phyloP scores from a whole-genome alignment of 2,329 filamentous ascomycete species.

The Sporothrix schenckii region DNA sequence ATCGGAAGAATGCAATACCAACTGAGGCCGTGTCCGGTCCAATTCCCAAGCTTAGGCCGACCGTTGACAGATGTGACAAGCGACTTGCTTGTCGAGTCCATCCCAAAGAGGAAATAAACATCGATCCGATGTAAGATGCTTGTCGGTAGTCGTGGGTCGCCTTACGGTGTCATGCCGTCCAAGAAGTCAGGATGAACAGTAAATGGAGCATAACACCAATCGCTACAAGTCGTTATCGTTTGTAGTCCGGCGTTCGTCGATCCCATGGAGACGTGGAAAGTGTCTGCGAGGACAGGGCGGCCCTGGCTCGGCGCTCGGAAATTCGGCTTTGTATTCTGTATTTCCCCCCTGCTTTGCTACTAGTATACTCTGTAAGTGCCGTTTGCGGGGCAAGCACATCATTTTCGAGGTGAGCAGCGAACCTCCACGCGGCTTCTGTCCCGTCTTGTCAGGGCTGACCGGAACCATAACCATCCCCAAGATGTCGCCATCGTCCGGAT shows the following conservation, averaged over 20 bases:
- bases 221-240: not conserved
- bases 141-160: not conserved
- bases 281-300: too few relatives aligned
- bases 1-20: not conserved
- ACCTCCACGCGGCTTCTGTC: not conserved
- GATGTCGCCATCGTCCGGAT: constrained; percentile 18
- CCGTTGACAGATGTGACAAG: not conserved
- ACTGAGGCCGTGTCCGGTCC: not conserved
- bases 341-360: not conserved
- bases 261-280: too few relatives aligned
- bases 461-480: not conserved
- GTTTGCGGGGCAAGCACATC: not conserved
- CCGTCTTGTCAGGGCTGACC: not conserved
- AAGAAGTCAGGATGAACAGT: too few relatives aligned
- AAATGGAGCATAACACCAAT: not conserved
- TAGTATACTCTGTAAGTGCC: not conserved
- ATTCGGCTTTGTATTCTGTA: constrained; percentile 5
- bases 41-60: not conserved
- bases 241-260: not conserved
- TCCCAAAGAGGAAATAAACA: not conserved
- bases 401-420: not conserved
- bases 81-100: not conserved
- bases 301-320: constrained; percentile 4
- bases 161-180: too few relatives aligned
- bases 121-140: not conserved